These are phyloP conservation scores for Curvularia eragrostidis DNA, from an alignment of 2,329 filamentous ascomycete species.

Conservation along the genomic window DNA sequence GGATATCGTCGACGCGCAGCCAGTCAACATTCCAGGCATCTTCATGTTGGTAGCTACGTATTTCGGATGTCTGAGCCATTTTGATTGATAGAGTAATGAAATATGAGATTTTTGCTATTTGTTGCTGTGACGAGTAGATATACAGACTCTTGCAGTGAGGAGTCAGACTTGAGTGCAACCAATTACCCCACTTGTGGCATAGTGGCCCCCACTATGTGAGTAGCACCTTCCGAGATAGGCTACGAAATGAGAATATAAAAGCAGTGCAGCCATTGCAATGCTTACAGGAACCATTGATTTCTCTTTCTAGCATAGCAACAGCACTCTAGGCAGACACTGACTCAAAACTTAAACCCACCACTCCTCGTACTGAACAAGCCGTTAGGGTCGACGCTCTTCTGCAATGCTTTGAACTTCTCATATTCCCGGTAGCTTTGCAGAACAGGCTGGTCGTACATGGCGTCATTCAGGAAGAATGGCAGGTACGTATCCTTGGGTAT, in stretches of 20 bases:
- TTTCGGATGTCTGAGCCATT: constrained; percentile 24
- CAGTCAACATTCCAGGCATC: constrained; percentile 45
- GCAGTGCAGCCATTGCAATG: neutral
- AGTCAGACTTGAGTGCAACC: constrained; percentile 10
- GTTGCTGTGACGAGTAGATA: neutral
- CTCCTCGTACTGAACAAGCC: constrained; percentile 30
- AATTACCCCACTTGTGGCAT: constrained; percentile 21
- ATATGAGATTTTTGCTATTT: neutral
- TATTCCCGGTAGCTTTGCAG: constrained; percentile 28
- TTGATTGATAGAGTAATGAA: neutral
- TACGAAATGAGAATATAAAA: neutral
- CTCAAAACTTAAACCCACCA: constrained; percentile 33
- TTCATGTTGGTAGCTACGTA: constrained; percentile 40
- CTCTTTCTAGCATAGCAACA: neutral
- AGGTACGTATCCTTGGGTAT: constrained; percentile 25
- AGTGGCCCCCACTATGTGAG: constrained; percentile 12
- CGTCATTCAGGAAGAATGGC: constrained; percentile 37
- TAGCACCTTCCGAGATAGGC: constrained; percentile 14
- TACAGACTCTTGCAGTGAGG: neutral
- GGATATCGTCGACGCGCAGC: constrained; percentile 44
- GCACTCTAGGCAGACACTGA: neutral
- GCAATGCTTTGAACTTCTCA: constrained; percentile 30
- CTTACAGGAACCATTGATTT: too few species aligned
- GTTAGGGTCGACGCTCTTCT: constrained; percentile 29
- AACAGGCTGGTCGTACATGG: constrained; percentile 31